A percentile compares a stretch with the other conserved stretches of the same genome.
These are phyloP conservation scores for Kodamaea nitidulidarum DNA, from an alignment of 805 yeast genomes.

Conservation along the genomic window DNA sequence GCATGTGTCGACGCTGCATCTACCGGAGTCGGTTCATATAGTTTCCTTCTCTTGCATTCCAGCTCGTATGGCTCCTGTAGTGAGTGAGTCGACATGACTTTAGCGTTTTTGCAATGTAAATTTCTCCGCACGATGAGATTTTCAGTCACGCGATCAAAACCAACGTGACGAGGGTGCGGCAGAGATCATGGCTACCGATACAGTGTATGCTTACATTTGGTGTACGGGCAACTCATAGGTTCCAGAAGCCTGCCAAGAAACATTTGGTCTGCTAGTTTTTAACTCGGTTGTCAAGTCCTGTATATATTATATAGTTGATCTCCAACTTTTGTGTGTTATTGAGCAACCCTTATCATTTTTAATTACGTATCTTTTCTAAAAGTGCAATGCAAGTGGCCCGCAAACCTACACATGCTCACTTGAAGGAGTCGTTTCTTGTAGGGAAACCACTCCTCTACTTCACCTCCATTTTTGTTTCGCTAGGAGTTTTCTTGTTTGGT, in stretches of 20 bases:
- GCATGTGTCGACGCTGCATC: neutral
- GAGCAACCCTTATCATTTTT: constrained; percentile 3
- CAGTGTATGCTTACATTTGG: too few relatives aligned
- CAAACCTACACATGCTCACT: constrained; percentile 17
- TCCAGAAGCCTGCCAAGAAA: too few relatives aligned
- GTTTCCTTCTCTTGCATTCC: constrained; percentile 9
- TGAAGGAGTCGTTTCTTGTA: constrained; percentile 37
- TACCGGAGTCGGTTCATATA: constrained; percentile 10
- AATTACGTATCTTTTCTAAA: neutral
- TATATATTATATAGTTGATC: neutral
- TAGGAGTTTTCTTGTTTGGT: constrained; percentile 44
- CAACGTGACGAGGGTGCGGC: neutral
- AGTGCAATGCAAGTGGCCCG: constrained; percentile 5
- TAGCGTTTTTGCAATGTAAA: neutral
- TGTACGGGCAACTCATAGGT: too few relatives aligned
- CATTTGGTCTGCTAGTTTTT: too few relatives aligned
- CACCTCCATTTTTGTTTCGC: constrained; percentile 41
- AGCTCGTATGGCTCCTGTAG: neutral
- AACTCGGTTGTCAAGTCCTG: too few relatives aligned
- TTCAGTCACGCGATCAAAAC: neutral
- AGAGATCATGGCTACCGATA: too few relatives aligned
- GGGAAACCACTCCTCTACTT: constrained; percentile 39
- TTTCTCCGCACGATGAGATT: constrained; percentile 1
- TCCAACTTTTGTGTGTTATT: neutral
- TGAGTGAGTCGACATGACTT: neutral